Evolutionary conservation across 2,329 filamentous ascomycete genomes (phyloP), one percentile per base, ranked within the genome.

Genomic region (Elsinoe arachidis): DNA sequence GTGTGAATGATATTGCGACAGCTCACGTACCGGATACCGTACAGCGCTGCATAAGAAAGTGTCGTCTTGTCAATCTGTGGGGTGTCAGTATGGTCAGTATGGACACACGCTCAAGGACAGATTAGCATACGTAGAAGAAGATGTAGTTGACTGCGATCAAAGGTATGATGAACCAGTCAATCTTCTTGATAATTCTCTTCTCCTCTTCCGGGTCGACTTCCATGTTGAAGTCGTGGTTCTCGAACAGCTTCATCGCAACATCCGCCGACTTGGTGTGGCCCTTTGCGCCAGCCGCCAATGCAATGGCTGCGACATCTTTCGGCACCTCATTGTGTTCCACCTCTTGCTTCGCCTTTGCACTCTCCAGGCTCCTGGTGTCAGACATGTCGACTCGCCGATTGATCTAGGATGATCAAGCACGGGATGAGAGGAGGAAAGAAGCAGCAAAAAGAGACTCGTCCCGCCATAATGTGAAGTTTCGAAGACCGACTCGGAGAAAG

Each of bases 31-130:
- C 75, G 73, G 59, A 87, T 80, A 1, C 82, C 82, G 58, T 86
- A 85, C 52, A 86, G 81, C 17, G 83, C 82, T 0, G 84, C 83
- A 61, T 85, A 86, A 1, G 77, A 81, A 30, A 83, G 68, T 0
- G 78, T 82, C 0, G 80, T 83, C 71, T 83, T 70, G 63, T 70
- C 69, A 49, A 70, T 61, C 54, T 56, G 33, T 11, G n/a, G 15
- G 12, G 1, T 17, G n/a, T 46, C n/a, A 46, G 33, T 11, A 10
- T 2, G 3, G 11, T 7, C 15, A 4, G 3, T 35, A 26, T 14
- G 7, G 5, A 34, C 10, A 41, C 19, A 55, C 52, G 23, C 23
- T 26, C 49, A 38, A 55, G 21, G 10, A 41, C 46, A 9, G 52
- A 35, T 19, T 37, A 38, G 15, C 56, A 21, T 64, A 61, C 61